Evolutionary conservation across 2,329 filamentous ascomycete genomes (phyloP).

Genomic region (Metarhizium guizhouense): DNA sequence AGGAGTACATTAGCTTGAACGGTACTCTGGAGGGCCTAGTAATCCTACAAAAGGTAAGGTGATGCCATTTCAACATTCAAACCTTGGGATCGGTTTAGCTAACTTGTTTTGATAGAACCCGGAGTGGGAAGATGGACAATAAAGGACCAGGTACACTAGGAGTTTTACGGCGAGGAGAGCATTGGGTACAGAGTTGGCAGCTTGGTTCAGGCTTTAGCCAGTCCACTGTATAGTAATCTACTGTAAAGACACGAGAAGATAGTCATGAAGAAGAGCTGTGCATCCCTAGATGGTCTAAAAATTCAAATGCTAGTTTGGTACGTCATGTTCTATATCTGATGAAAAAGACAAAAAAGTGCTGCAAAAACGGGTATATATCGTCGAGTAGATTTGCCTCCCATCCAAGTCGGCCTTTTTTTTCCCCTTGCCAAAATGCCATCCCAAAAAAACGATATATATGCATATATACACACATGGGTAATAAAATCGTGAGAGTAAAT

Average conservation of each 20-base stretch:
- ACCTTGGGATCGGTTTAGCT: slow-evolving; percentile 2
- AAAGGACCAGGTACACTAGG: slow-evolving; percentile 9
- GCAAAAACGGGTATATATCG: background rate
- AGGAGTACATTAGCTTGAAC: slow-evolving; percentile 89
- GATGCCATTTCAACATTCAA: background rate
- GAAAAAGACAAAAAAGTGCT: background rate
- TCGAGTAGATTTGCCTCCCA: background rate
- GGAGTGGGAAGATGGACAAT: slow-evolving; percentile 31
- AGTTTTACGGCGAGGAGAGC: background rate
- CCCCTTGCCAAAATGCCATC: background rate
- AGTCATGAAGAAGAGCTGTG: slow-evolving; percentile 1
- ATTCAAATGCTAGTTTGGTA: slow-evolving; percentile 1
- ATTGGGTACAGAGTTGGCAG: background rate
- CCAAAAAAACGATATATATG: background rate
- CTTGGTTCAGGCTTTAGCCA: slow-evolving; percentile 5
- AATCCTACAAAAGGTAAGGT: slow-evolving; percentile 85
- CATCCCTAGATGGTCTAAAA: slow-evolving; percentile 19
- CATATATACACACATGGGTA: background rate
- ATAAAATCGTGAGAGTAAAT: background rate
- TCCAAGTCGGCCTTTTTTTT: background rate
- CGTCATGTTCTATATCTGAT: background rate
- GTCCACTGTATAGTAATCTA: slow-evolving; percentile 25
- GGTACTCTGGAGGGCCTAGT: slow-evolving; percentile 90
- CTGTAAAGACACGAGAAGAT: background rate
- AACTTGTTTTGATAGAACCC: slow-evolving; percentile 23